Evolutionary conservation across 2,329 filamentous ascomycete genomes (phyloP).

Genomic region (Fonsecaea nubica): DNA sequence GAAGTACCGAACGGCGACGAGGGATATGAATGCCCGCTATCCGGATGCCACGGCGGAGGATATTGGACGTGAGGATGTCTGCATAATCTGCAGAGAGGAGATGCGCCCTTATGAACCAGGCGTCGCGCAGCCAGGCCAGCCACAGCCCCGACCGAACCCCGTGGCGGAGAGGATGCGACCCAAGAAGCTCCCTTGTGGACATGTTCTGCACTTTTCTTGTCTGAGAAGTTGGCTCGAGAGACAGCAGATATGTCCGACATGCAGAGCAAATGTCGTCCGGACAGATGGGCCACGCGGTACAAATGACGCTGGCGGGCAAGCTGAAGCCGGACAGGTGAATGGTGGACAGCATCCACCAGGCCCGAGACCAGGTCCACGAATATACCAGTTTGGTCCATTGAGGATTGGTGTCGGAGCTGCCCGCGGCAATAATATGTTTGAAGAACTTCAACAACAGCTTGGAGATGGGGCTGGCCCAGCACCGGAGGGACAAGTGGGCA

Average conservation of each 20-base stretch:
- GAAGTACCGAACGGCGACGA: slow-evolving; percentile 86
- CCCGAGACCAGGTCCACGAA: slow-evolving; percentile 58
- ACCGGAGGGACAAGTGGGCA: slow-evolving; percentile 44
- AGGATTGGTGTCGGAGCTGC: slow-evolving; percentile 72
- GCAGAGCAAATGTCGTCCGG: slow-evolving; percentile 76
- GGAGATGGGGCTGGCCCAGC: slow-evolving; percentile 57
- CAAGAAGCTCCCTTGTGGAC: slow-evolving; percentile 95
- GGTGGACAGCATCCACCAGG: slow-evolving; percentile 41
- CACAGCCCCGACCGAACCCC: slow-evolving; percentile 43
- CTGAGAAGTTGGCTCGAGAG: slow-evolving; percentile 96
- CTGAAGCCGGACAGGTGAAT: slow-evolving; percentile 35
- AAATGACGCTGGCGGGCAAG: slow-evolving; percentile 39
- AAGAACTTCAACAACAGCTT: slow-evolving; percentile 71
- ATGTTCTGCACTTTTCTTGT: slow-evolving; percentile 92
- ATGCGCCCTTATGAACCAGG: slow-evolving; percentile 80
- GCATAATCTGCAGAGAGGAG: slow-evolving; percentile 96
- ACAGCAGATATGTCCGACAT: slow-evolving; percentile 96
- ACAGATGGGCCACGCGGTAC: slow-evolving; percentile 40
- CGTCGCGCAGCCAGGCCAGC: slow-evolving; percentile 47
- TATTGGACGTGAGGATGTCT: slow-evolving; percentile 84
- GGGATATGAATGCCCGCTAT: slow-evolving; percentile 90
- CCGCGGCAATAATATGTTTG: slow-evolving; percentile 63
- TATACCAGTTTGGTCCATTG: slow-evolving; percentile 77
- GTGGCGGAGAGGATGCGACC: slow-evolving; percentile 83
- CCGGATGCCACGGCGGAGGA: slow-evolving; percentile 90